Evolutionary conservation across 2,329 filamentous ascomycete genomes (phyloP).

Genomic region (Pseudogymnoascus verrucosus): DNA sequence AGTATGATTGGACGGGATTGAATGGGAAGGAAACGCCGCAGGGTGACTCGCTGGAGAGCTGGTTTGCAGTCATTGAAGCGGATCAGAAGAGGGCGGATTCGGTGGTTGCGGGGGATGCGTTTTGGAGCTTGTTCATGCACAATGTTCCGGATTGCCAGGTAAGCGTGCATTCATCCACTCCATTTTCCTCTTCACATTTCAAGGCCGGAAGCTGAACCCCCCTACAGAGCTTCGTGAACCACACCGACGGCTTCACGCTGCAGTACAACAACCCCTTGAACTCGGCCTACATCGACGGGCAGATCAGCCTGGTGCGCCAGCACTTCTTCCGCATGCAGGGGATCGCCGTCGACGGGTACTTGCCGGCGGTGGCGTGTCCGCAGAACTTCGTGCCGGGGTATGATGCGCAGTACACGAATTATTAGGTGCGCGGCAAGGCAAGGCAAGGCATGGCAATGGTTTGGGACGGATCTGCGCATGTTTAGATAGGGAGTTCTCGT

Average conservation of each 20-base stretch:
- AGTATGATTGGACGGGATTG: slow-evolving; percentile 38
- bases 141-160: slow-evolving; percentile 37
- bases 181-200: neutral
- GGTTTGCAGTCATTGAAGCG: slow-evolving; percentile 34
- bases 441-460: neutral
- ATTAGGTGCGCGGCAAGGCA: neutral
- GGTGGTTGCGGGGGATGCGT: slow-evolving; percentile 34
- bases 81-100: slow-evolving; percentile 21
- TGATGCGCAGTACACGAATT: slow-evolving; percentile 17
- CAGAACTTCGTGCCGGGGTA: slow-evolving; percentile 21
- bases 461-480: neutral
- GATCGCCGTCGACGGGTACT: slow-evolving; percentile 27
- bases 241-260: slow-evolving; percentile 37
- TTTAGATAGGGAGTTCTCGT: neutral
- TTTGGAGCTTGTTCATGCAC: slow-evolving; percentile 41
- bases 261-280: slow-evolving; percentile 39
- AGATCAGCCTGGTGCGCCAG: slow-evolving; percentile 36
- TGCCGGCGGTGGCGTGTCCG: slow-evolving; percentile 35
- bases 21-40: slow-evolving; percentile 16
- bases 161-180: slow-evolving; percentile 14
- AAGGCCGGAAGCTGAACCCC: too few species aligned
- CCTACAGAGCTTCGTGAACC: slow-evolving; percentile 34
- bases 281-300: slow-evolving; percentile 29
- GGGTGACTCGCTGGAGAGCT: slow-evolving; percentile 31
- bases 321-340: slow-evolving; percentile 36